Evolutionary conservation across 495 filamentous ascomycete species (phyloP).

Genomic region (Aspergillus bertholletiae): DNA sequence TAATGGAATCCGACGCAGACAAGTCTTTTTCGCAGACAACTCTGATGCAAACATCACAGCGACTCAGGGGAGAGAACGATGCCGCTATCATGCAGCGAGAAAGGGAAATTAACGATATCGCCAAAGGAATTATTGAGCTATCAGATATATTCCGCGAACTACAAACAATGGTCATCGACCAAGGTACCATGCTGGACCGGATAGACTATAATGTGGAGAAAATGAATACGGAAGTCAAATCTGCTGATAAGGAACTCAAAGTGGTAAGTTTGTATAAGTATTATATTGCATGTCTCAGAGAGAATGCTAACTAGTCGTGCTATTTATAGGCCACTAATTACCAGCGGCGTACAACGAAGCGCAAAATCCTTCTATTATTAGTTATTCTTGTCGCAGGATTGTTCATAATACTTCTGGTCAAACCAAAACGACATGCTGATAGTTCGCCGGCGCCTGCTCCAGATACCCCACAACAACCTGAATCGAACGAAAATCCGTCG

Average conservation of each 20-base stretch:
- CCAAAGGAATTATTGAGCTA: conserved; percentile 94
- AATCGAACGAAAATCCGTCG: conserved; percentile 10
- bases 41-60: conserved; percentile 69
- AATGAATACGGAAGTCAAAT: conserved; percentile 86
- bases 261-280: conserved; percentile 50
- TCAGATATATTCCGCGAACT: conserved; percentile 95
- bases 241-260: conserved; percentile 85
- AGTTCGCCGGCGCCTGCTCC: conserved; percentile 15
- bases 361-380: conserved; percentile 87
- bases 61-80: conserved; percentile 73
- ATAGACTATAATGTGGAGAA: conserved; percentile 98
- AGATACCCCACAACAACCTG: conserved; percentile 5
- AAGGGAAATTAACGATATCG: conserved; percentile 96
- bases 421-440: conserved; percentile 58
- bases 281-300: background rate
- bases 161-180: conserved; percentile 96
- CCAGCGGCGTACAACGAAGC: conserved; percentile 81
- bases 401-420: conserved; percentile 81
- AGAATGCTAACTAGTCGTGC: background rate
- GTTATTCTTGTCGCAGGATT: conserved; percentile 76
- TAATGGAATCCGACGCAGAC: conserved; percentile 88
- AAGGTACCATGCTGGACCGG: conserved; percentile 94
- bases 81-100: conserved; percentile 86
- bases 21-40: conserved; percentile 88
- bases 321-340: conserved; percentile 67